Evolutionary conservation across 352 stramenopile species (phyloP).

Genomic region (Phytophthora vignae): DNA sequence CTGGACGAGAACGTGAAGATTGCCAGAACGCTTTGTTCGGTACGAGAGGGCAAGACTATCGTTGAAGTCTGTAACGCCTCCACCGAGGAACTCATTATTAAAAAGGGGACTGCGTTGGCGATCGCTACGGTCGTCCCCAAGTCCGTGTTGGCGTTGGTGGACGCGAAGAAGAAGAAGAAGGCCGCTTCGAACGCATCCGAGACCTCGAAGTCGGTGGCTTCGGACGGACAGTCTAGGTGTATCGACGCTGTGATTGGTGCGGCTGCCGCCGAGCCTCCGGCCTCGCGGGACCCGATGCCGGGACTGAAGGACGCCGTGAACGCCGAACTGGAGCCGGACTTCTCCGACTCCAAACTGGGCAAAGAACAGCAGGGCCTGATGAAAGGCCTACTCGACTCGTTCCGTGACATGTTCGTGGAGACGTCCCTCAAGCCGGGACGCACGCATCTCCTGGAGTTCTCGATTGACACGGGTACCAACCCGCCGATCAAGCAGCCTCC

Average conservation of each 20-base stretch:
- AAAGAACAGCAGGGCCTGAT: background rate
- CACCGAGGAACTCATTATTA: background rate
- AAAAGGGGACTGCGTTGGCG: background rate
- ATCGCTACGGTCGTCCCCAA: background rate
- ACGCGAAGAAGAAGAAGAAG: background rate
- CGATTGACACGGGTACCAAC: background rate
- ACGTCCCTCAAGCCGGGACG: background rate
- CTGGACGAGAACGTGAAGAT: background rate
- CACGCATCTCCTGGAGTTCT: constrained; percentile 15
- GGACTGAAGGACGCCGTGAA: background rate
- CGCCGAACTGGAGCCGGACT: background rate
- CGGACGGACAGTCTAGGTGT: too few relatives aligned
- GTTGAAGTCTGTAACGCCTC: constrained; percentile 2
- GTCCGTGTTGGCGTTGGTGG: background rate
- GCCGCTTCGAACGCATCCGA: too few relatives aligned
- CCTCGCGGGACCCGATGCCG: too few relatives aligned
- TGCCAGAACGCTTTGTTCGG: background rate
- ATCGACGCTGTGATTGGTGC: too few relatives aligned
- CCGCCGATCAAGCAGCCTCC: too few relatives aligned
- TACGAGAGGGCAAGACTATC: background rate
- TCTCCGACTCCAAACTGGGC: background rate
- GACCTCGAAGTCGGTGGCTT: too few relatives aligned
- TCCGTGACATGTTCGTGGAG: constrained; percentile 1
- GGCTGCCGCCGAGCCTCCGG: too few relatives aligned
- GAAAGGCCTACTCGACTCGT: background rate